Conservation (phyloP, 148 eudicot genomes). For the Silene conica region DNA sequence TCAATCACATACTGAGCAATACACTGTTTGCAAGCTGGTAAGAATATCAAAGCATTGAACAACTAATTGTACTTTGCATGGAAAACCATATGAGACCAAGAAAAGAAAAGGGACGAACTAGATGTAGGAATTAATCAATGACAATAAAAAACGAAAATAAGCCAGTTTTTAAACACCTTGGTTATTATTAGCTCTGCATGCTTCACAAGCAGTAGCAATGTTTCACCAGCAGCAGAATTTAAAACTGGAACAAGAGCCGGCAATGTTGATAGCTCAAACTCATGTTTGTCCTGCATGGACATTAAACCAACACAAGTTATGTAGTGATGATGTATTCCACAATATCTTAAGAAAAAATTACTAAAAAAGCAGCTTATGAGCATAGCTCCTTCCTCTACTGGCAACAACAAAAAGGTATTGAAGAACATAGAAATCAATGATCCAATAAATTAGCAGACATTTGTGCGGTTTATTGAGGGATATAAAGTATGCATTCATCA, state of each 20-base stretch:
- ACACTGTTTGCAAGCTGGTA: neutral
- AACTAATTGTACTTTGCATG: neutral
- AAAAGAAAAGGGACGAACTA: neutral
- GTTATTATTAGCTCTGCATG: slow-evolving; percentile 83
- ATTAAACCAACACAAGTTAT: neutral
- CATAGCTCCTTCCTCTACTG: neutral
- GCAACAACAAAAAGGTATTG: neutral
- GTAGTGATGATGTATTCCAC: neutral
- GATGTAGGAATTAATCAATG: neutral
- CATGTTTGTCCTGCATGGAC: neutral
- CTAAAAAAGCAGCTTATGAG: neutral
- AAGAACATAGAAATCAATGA: neutral
- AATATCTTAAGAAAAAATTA: neutral
- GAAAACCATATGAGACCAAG: neutral
- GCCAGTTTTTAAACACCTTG: slow-evolving; percentile 48
- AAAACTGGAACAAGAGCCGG: slow-evolving; percentile 55
- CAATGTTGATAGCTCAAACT: neutral
- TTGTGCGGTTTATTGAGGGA: neutral
- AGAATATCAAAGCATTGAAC: neutral
- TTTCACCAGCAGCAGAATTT: slow-evolving; percentile 80
- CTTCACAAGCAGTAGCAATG: slow-evolving; percentile 80
- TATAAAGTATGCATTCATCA: too few relatives aligned
- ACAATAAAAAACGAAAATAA: neutral
- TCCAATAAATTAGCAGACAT: neutral
- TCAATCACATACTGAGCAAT: neutral